Evolutionary conservation across 2,329 filamentous ascomycete genomes (phyloP).

Genomic region (Phialocephala subalpina): DNA sequence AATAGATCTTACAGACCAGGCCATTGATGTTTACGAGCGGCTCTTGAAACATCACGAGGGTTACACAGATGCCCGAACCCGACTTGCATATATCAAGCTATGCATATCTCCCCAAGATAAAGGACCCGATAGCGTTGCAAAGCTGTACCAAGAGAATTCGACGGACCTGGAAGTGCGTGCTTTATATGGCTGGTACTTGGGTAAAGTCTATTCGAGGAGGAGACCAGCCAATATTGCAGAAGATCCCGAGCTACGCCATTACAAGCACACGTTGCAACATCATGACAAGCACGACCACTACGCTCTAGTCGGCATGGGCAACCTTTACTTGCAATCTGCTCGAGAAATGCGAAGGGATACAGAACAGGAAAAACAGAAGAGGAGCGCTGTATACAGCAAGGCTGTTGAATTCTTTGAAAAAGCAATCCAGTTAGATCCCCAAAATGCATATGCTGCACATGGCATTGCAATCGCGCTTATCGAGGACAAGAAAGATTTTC

Average conservation of each 20-base stretch:
- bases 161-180: constrained; percentile 90
- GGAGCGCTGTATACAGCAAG: constrained; percentile 84
- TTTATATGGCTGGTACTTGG: constrained; percentile 94
- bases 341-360: constrained; percentile 94
- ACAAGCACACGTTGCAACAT: constrained; percentile 94
- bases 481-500: constrained; percentile 92
- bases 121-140: constrained; percentile 84
- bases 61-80: constrained; percentile 90
- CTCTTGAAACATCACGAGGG: constrained; percentile 85
- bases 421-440: constrained; percentile 90
- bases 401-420: constrained; percentile 99
- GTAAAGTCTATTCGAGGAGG: constrained; percentile 82
- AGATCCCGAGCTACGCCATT: constrained; percentile 90
- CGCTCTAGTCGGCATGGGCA: constrained; percentile 95
- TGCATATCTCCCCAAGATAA: constrained; percentile 83
- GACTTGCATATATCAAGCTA: constrained; percentile 89
- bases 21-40: constrained; percentile 87
- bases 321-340: constrained; percentile 82
- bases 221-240: constrained; percentile 81
- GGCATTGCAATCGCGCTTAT: constrained; percentile 93
- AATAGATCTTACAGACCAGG: constrained; percentile 80
- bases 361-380: constrained; percentile 90
- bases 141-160: constrained; percentile 85
- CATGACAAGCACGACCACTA: constrained; percentile 99
- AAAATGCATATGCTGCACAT: constrained; percentile 95